Conservation (phyloP, 1,284 basidiomycete species). For the Trichosporon sp. region DNA sequence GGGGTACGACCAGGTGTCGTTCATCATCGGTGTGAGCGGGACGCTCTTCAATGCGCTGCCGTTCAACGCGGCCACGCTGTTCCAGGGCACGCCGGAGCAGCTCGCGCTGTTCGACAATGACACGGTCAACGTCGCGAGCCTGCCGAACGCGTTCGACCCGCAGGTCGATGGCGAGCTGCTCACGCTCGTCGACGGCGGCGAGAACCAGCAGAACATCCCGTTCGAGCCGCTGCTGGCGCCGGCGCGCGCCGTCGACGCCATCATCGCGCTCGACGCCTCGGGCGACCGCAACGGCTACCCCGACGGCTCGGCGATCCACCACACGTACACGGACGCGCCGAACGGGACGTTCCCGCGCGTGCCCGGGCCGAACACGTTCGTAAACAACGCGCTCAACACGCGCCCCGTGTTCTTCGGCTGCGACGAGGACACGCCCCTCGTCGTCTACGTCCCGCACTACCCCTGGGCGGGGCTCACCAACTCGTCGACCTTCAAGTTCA, state of each 20-base stretch:
- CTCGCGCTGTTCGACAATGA: constrained; percentile 35
- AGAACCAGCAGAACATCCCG: constrained; percentile 52
- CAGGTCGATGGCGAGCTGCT: constrained; percentile 35
- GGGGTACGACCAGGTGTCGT: constrained; percentile 49
- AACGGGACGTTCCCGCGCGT: constrained; percentile 46
- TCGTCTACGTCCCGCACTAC: constrained; percentile 52
- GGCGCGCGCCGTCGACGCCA: constrained; percentile 52
- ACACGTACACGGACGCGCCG: constrained; percentile 32
- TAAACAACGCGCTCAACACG: constrained; percentile 54
- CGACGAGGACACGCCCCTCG: constrained; percentile 48
- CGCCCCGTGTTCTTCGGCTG: constrained; percentile 51
- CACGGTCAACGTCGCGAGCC: constrained; percentile 34
- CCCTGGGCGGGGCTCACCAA: constrained; percentile 49
- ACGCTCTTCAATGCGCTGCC: constrained; percentile 43
- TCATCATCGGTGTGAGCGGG: constrained; percentile 48
- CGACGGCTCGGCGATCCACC: constrained; percentile 51
- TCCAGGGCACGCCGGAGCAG: constrained; percentile 32
- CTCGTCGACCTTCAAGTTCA: constrained; percentile 48
- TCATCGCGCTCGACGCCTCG: constrained; percentile 54
- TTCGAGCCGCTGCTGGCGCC: constrained; percentile 54
- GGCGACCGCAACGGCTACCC: constrained; percentile 54
- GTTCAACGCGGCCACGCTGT: constrained; percentile 27
- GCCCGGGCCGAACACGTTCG: constrained; percentile 51
- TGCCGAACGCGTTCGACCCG: constrained; percentile 51
- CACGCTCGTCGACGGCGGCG: constrained; percentile 53